Evolutionary conservation across 805 yeast genomes (phyloP), one percentile per base, ranked within the genome.

Genomic region (Starmerella stigmatis): DNA sequence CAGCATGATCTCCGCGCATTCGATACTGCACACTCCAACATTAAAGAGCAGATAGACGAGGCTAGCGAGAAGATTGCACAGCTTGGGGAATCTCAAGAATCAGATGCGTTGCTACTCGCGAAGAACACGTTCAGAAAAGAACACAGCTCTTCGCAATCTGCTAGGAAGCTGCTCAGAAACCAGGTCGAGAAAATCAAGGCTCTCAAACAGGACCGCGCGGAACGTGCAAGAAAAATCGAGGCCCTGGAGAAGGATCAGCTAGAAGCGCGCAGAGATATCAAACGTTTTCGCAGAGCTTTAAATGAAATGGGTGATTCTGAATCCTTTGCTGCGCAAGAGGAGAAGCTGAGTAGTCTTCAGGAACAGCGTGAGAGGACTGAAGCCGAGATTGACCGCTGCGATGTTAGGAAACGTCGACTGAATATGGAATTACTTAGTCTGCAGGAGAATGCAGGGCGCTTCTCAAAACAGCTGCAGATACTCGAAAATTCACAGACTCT

Each of bases 1-100:
- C 16, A 32, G 8, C 26, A 26, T 8, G 66, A 80, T 38, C 51
- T 64, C 12, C 53, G 65, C 17, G 58, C 31, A n/a, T 45, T 40
- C 36, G 45, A 44, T 23, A 16, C 17, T 23, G 34, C 21, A n/a
- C 33, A 26, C 17, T 2, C 7, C 12, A 4, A 33, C 22, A 12
- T 28, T 7, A 22, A 11, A 2, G 16, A 12, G 2, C 23, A 33
- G 17, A 21, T 19, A 13, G 17, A 8, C 13, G 13, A 13, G 10
- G 25, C 25, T 10, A 13, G n/a, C 12, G 23, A 10, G 5, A 13
- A 33, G 13, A 17, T 33, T 2, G 3, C 26, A 9, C 15, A 20
- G 4, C 31, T 31, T 19, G 37, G 13, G 11, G 31, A 5, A 17
- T 5, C 19, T 2, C 16, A 11, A 2, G 12, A 5, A 4, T 8